Conservation (phyloP, 2,329 filamentous ascomycete species). For the Cryphonectria radicalis region DNA sequence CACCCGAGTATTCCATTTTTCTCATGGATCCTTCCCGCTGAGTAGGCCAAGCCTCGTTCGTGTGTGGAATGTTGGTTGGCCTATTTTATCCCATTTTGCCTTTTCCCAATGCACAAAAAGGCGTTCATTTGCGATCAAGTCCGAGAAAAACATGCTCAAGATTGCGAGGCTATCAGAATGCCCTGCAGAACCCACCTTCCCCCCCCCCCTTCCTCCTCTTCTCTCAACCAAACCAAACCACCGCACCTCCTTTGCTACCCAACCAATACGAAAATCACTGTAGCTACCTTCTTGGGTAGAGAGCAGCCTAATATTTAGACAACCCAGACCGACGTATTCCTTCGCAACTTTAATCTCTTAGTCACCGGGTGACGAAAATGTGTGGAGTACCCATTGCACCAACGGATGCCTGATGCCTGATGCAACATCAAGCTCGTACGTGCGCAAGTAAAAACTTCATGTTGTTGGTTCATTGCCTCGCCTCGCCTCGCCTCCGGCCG, state of each 20-base stretch:
- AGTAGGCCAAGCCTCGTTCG: background rate
- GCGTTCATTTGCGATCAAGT: background rate
- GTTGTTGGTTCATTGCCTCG: background rate
- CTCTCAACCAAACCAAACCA: no score
- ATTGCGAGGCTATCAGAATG: background rate
- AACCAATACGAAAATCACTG: background rate
- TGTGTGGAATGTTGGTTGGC: background rate
- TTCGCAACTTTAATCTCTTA: background rate
- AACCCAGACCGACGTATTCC: constrained; percentile 4
- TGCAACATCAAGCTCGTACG: background rate
- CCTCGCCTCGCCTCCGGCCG: background rate
- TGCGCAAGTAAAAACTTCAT: no score
- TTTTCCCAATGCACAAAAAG: background rate
- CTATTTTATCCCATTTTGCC: background rate
- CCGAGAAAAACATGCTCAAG: background rate
- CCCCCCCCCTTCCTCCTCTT: no score
- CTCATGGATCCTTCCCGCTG: background rate
- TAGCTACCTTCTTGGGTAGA: background rate
- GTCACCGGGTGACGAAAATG: background rate
- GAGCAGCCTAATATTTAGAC: constrained; percentile 12
- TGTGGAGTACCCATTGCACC: background rate
- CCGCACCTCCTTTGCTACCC: background rate
- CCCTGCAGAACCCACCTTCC: background rate
- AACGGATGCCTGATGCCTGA: constrained; percentile 5
- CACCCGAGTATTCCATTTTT: background rate